Evolutionary conservation across 2,329 filamentous ascomycete genomes (phyloP).

Genomic region (Ophiostoma perfectum): DNA sequence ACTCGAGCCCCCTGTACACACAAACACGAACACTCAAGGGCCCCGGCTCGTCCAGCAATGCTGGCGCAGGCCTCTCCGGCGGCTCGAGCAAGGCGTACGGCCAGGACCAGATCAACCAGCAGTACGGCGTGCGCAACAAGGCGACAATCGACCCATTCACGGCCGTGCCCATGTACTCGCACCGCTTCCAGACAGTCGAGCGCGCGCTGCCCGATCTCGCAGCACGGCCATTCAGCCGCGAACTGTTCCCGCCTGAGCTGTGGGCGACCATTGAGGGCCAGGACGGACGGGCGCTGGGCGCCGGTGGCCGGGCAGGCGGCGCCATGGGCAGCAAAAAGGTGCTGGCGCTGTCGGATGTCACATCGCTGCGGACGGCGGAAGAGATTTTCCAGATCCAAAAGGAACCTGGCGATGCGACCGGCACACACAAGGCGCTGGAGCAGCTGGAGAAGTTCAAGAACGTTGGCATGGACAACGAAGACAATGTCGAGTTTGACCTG

Average conservation of each 20-base stretch:
- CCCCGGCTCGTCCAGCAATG: constrained; percentile 26
- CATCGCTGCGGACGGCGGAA: constrained; percentile 45
- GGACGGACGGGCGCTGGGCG: constrained; percentile 33
- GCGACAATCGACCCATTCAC: constrained; percentile 54
- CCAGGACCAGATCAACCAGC: constrained; percentile 54
- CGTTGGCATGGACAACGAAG: constrained; percentile 37
- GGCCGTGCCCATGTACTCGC: constrained; percentile 54
- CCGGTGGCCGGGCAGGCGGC: not conserved
- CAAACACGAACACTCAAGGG: constrained; percentile 42
- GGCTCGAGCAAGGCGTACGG: constrained; percentile 42
- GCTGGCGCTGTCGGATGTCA: constrained; percentile 45
- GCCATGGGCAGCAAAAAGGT: constrained; percentile 27
- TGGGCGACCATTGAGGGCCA: constrained; percentile 50
- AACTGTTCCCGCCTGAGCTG: constrained; percentile 53
- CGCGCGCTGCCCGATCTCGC: constrained; percentile 51
- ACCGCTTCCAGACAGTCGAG: constrained; percentile 48
- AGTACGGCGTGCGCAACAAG: constrained; percentile 50
- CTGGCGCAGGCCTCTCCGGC: constrained; percentile 24
- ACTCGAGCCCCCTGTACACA: constrained; percentile 52
- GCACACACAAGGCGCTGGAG: constrained; percentile 39
- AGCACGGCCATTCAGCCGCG: constrained; percentile 42
- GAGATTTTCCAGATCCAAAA: constrained; percentile 42
- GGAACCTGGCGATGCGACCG: constrained; percentile 18
- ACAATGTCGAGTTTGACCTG: constrained; percentile 42
- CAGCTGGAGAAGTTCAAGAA: constrained; percentile 42